These are phyloP conservation scores for Cyberlindnera misumaiensis DNA, from an alignment of 805 yeast species.

Conservation along the genomic window DNA sequence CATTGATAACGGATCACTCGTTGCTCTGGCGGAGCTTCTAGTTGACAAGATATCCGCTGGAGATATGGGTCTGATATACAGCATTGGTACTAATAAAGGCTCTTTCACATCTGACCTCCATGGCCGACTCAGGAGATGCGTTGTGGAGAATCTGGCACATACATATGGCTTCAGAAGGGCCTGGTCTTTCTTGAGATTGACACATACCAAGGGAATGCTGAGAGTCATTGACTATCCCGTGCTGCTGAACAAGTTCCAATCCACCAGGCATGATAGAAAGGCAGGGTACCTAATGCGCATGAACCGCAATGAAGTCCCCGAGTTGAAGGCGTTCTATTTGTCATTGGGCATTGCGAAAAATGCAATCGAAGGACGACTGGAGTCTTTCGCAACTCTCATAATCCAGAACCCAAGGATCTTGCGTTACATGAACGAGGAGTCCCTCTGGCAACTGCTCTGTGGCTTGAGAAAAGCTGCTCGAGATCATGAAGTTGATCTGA, in stretches of 20 bases:
- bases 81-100: neutral
- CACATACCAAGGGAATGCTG: slow-evolving; percentile 2
- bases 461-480: neutral
- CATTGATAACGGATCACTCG: slow-evolving; percentile 13
- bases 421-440: slow-evolving; percentile 6
- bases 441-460: slow-evolving; percentile 7
- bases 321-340: slow-evolving; percentile 12
- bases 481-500: neutral
- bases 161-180: slow-evolving; percentile 8
- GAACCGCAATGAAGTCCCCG: slow-evolving; percentile 1
- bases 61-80: slow-evolving; percentile 10
- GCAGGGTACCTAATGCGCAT: slow-evolving; percentile 2
- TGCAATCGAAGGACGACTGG: slow-evolving; percentile 1
- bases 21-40: slow-evolving; percentile 10
- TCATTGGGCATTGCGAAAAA: slow-evolving; percentile 10
- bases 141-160: slow-evolving; percentile 8
- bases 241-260: slow-evolving; percentile 4
- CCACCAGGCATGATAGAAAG: slow-evolving; percentile 8
- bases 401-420: neutral
- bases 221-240: slow-evolving; percentile 13
- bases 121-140: slow-evolving; percentile 5
- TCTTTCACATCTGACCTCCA: slow-evolving; percentile 3
- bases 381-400: slow-evolving; percentile 5
- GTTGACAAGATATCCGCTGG: slow-evolving; percentile 1
- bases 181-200: slow-evolving; percentile 3